Conservation (phyloP, 192 early-diverging fungal species). For the Coemansia sp. region DNA sequence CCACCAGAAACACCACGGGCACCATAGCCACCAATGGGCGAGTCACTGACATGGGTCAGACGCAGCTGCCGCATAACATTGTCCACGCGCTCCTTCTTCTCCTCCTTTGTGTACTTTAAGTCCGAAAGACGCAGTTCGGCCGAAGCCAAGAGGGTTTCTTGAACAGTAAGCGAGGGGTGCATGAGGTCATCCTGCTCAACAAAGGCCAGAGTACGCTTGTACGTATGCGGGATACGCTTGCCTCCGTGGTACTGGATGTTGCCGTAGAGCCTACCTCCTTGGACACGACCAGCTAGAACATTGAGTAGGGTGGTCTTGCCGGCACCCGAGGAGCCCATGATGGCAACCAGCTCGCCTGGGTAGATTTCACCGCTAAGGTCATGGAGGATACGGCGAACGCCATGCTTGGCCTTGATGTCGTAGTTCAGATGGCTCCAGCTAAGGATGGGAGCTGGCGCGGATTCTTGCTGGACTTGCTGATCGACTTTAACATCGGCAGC, state of each 20-base stretch:
- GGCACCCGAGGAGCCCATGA: slow-evolving; percentile 90
- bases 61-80: slow-evolving; percentile 63
- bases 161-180: slow-evolving; percentile 59
- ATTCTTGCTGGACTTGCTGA: slow-evolving; percentile 4
- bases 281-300: slow-evolving; percentile 63
- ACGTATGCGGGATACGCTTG: slow-evolving; percentile 23
- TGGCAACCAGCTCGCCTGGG: slow-evolving; percentile 72
- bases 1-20: slow-evolving; percentile 52
- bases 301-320: slow-evolving; percentile 85
- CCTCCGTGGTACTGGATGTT: slow-evolving; percentile 52
- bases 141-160: slow-evolving; percentile 69
- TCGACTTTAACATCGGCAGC: background rate
- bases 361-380: slow-evolving; percentile 67
- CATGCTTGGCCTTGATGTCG: slow-evolving; percentile 35
- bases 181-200: slow-evolving; percentile 55
- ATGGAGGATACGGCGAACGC: slow-evolving; percentile 52
- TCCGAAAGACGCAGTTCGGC: slow-evolving; percentile 66
- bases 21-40: slow-evolving; percentile 40
- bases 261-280: slow-evolving; percentile 56
- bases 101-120: slow-evolving; percentile 32
- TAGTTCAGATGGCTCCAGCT: slow-evolving; percentile 41
- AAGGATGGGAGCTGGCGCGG: no score
- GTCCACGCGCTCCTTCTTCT: slow-evolving; percentile 58
- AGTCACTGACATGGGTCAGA: slow-evolving; percentile 53
- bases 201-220: slow-evolving; percentile 47